Base-by-base conservation (phyloP, 202 grass and related monocot genomes). In the Saccharum hybrid region DNA sequence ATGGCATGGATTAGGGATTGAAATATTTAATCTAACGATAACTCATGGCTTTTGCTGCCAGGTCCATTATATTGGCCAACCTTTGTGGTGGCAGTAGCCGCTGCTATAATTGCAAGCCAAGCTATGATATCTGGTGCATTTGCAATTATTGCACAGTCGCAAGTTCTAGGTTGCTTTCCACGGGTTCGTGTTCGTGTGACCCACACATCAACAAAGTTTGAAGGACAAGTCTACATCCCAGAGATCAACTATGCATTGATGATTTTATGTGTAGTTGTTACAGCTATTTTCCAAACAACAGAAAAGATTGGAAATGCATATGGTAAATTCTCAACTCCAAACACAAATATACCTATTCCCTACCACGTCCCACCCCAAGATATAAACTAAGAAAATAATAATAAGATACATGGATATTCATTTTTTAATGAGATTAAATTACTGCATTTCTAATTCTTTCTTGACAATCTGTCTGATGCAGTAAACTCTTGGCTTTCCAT, bases 141-240 rank as follows among this genome's bases (percentile, higher is more conserved):
- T 63, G 82, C 88, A 81, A 91, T 94, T 71, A 94, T 94, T 77
- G 78, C 82, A 60, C 91, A 93, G 69, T 87, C 84, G 23, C 91
- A 93, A 81, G 37, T 78, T 52, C 85, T 93, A 49, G 88, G 88
- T 72, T 90, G 85, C 61, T 93, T 93, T 81, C 91, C 91, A 68
- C 65, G 91, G 51, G 88, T 93, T 79, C 81, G 73, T 72, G 88
- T 93, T 79, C 81, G 73, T 72, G 86, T 93, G 60, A 79, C 28
- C 12, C 91, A 93, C 78, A 93, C 91, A 36, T 93, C 88, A 57
- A 77, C 48, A 61, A 91, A 91, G 83, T 86, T 70, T 69, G 65
- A 91, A 71, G 91, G 88, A 16, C 91, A 93, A 74, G 84, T 93
- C 42, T 93, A 93, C 78, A 93, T 93, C 46, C 91, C 91, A 0